Percentiles rank a stretch among this genome's conserved stretches.
These are phyloP conservation scores for Carallia brachiata DNA, from an alignment of 345 rosid genomes.

Conservation along the genomic window DNA sequence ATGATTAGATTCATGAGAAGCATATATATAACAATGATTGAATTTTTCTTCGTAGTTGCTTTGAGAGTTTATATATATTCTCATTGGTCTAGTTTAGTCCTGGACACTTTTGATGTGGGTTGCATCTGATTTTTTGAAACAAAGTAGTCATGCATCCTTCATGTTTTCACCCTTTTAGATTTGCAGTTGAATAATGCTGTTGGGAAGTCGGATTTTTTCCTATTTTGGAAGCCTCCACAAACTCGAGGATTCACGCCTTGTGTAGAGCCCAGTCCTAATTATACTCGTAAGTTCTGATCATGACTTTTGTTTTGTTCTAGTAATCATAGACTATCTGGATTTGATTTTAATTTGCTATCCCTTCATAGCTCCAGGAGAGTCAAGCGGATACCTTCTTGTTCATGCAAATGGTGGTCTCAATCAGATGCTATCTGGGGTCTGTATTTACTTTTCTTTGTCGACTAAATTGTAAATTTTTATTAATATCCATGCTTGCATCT, in stretches of 20 bases:
- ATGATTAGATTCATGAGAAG: no score
- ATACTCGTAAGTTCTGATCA: constrained; percentile 45
- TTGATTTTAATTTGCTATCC: constrained; percentile 9
- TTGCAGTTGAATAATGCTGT: constrained; percentile 68
- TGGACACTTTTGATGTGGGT: neutral
- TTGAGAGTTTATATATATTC: no score
- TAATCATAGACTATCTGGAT: neutral
- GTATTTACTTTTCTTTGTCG: constrained; percentile 14
- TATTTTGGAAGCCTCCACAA: constrained; percentile 78
- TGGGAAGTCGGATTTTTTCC: constrained; percentile 38
- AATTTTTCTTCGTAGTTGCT: neutral
- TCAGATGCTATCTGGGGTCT: constrained; percentile 95
- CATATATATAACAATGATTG: neutral
- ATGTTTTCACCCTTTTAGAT: constrained; percentile 78
- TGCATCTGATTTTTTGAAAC: constrained; percentile 17
- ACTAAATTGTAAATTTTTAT: neutral
- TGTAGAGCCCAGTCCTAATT: constrained; percentile 47
- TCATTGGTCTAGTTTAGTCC: neutral
- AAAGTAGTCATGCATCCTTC: constrained; percentile 65
- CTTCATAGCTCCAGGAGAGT: constrained; percentile 40
- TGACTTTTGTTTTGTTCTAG: neutral
- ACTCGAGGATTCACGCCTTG: constrained; percentile 69
- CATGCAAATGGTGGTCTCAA: constrained; percentile 97
- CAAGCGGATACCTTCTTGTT: constrained; percentile 76
- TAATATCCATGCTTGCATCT: neutral